Conservation (phyloP, 176 grass and related monocot species). For the Echinochloa phyllopogon region DNA sequence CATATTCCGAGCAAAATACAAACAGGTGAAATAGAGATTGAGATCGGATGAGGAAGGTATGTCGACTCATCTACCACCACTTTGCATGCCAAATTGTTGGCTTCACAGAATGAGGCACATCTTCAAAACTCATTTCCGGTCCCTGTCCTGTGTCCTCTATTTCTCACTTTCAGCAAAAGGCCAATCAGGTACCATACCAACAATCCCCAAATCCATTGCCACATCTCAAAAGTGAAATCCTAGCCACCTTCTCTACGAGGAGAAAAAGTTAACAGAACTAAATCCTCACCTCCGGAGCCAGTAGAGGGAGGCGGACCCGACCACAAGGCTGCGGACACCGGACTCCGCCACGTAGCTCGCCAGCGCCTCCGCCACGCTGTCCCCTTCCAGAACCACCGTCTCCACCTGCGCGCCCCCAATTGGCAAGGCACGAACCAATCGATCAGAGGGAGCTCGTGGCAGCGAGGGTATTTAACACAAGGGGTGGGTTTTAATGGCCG, state of each 20-base stretch:
- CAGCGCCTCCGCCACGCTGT: conserved; percentile 66
- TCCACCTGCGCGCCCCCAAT: conserved; percentile 60
- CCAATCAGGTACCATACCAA: not conserved
- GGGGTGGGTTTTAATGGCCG: not conserved
- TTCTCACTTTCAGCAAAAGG: conserved; percentile 6
- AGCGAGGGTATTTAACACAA: not conserved
- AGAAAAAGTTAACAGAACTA: not conserved
- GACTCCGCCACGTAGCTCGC: conserved; percentile 60
- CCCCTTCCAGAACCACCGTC: conserved; percentile 77
- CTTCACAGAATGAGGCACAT: not conserved
- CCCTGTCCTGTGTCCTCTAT: not conserved
- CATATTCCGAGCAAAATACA: not conserved
- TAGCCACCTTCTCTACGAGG: not conserved
- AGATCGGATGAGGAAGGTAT: too few relatives aligned
- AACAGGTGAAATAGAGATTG: not conserved
- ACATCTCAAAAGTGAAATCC: conserved; percentile 32
- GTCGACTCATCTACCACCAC: not conserved
- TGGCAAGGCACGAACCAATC: not conserved
- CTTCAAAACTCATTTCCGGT: conserved; percentile 27
- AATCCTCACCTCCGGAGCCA: conserved; percentile 60
- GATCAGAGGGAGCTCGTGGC: not conserved
- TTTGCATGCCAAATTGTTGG: not conserved
- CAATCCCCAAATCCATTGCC: not conserved
- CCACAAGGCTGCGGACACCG: conserved; percentile 69
- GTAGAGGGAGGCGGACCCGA: conserved; percentile 59